These are phyloP conservation scores for Acacia acuminata DNA, from an alignment of 306 rosid species.

Conservation along the genomic window DNA sequence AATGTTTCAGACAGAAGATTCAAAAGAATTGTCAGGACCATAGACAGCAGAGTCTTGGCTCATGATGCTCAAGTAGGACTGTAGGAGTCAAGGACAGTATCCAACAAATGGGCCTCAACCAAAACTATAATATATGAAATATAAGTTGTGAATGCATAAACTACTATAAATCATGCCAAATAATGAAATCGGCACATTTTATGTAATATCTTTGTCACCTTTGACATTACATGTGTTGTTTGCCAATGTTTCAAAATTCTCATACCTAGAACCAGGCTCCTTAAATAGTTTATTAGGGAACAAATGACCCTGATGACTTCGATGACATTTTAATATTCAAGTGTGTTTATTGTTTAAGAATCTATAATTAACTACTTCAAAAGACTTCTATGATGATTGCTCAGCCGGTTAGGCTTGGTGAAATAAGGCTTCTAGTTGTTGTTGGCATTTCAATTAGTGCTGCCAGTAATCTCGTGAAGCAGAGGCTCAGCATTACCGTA, in stretches of 20 bases:
- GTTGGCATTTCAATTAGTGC: constrained; percentile 7
- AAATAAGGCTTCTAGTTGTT: neutral
- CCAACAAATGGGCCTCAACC: neutral
- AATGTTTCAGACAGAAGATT: neutral
- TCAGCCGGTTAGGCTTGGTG: neutral
- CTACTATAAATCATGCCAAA: neutral
- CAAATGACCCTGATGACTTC: neutral
- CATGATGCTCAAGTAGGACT: neutral
- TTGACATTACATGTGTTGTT: neutral
- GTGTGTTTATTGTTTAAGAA: neutral
- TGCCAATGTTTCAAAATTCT: neutral
- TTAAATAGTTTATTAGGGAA: neutral
- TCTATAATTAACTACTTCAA: neutral
- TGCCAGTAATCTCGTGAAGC: neutral
- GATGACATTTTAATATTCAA: neutral
- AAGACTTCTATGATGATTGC: neutral
- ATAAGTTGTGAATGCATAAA: neutral
- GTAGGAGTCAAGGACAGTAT: neutral
- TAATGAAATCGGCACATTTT: neutral
- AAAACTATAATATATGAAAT: neutral
- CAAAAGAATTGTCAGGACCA: neutral
- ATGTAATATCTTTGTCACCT: neutral
- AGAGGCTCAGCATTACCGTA: constrained; percentile 53
- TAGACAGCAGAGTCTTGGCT: neutral
- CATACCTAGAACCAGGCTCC: neutral